Base-by-base conservation (phyloP, 2,329 filamentous ascomycete genomes). In the Pestalotiopsis sp. region DNA sequence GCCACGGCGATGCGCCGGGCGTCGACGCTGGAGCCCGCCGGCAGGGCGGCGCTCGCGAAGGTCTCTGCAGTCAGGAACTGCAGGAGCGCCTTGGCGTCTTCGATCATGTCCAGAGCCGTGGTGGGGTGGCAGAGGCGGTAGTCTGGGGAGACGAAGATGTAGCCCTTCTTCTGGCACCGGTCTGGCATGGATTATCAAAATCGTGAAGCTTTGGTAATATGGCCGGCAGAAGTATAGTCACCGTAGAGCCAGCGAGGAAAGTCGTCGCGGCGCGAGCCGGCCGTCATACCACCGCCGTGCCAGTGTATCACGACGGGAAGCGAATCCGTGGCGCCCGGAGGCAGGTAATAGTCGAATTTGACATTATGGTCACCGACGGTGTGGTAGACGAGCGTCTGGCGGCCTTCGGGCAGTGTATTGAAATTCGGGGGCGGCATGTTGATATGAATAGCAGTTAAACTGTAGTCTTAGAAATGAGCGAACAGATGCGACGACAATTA, bases 121-220 rank as follows among this genome's bases (percentile, higher is more conserved):
- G 45, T 57, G 14, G 64, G 64, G n/a, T 66, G 64, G 49, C 12
- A n/a, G 17, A 66, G 64, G 36, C 64, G 64, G 49, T 66, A 66
- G 49, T 66, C 64, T 38, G 64, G 36, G 4, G 64, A 66, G 25
- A 66, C n/a, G 49, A 66, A 66, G 14, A 66, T 66, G n/a, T 66
- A 66, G 45, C 41, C 41, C 13, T 66, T 66, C 45, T 57, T 20
- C 25, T 66, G 64, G 36, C 64, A 66, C 2, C n/a, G 7, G 27
- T 36, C 64, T 66, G 17, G 1, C 12, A 7, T 4, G 17, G 6
- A 40, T 3, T 23, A 13, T 41, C 11, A 62, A 11, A 20, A 12
- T 23, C 23, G 57, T 59, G 2, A 13, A 7, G n/a, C 11, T 3
- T 13, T 20, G n/a, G 13, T 12, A 14, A 20, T 20, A 41, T 14